phyloP scores from a whole-genome alignment of 352 stramenopile species.

The Phytophthora ramorum region DNA sequence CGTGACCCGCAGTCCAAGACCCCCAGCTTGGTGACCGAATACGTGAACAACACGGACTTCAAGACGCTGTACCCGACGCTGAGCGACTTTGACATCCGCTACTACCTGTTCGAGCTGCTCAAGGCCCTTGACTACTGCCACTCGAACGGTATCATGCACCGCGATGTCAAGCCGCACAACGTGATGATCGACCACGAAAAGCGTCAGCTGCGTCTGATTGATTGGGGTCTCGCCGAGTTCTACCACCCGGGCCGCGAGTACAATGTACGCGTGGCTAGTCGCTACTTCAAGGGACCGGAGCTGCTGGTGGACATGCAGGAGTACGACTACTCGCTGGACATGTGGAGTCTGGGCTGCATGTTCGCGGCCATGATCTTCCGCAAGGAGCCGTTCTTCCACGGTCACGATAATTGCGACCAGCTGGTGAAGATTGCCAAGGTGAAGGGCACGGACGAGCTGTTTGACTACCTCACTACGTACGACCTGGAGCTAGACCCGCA shows the following conservation, averaged over 20 bases:
- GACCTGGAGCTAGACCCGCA: constrained; percentile 98
- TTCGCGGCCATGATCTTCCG: constrained; percentile 99
- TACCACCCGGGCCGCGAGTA: constrained; percentile 99
- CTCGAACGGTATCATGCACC: constrained; percentile 99
- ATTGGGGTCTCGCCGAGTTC: constrained; percentile 99
- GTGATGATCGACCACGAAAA: constrained; percentile 99
- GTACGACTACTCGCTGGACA: constrained; percentile 99
- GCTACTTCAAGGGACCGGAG: constrained; percentile 99
- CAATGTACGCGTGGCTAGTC: constrained; percentile 99
- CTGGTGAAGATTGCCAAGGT: constrained; percentile 99
- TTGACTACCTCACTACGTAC: constrained; percentile 99
- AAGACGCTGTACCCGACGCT: constrained; percentile 99
- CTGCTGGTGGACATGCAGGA: constrained; percentile 99
- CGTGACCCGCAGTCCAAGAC: constrained; percentile 99
- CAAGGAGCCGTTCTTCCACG: constrained; percentile 99
- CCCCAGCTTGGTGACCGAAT: constrained; percentile 97
- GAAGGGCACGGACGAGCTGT: constrained; percentile 98
- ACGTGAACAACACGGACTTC: constrained; percentile 99
- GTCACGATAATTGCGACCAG: constrained; percentile 99
- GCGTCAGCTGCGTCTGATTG: constrained; percentile 97
- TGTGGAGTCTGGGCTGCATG: constrained; percentile 99
- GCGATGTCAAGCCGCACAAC: constrained; percentile 99
- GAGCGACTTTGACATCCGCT: constrained; percentile 98
- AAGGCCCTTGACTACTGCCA: constrained; percentile 99
- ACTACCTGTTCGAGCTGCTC: constrained; percentile 98